A percentile compares a stretch with the other conserved stretches of the same genome.
These are phyloP conservation scores for Nemania sp. DNA, from an alignment of 2,329 filamentous ascomycete species.

Conservation along the genomic window DNA sequence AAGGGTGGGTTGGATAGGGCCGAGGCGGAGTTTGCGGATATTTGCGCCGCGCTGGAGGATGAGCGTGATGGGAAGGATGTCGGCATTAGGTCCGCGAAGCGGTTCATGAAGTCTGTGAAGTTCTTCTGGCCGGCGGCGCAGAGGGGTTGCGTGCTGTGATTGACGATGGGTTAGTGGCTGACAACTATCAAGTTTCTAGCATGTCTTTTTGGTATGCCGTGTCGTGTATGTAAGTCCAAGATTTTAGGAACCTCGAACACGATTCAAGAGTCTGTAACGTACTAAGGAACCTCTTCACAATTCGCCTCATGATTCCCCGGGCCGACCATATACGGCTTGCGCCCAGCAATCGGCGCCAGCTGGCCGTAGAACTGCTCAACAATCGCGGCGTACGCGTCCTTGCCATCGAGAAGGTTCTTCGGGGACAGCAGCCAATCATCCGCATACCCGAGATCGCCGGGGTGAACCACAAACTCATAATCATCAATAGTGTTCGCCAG, in stretches of 20 bases:
- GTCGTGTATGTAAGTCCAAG: neutral
- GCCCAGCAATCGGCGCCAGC: constrained; percentile 55
- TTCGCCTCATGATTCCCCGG: constrained; percentile 64
- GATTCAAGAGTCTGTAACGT: too few relatives aligned
- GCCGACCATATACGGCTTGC: constrained; percentile 59
- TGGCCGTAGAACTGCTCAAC: constrained; percentile 60
- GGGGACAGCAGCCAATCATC: constrained; percentile 57
- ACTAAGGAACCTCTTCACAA: constrained; percentile 49
- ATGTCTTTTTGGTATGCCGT: too few relatives aligned
- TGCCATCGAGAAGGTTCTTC: constrained; percentile 51
- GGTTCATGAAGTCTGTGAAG: constrained; percentile 62
- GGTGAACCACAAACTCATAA: constrained; percentile 59
- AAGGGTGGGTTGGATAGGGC: too few relatives aligned
- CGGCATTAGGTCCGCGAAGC: constrained; percentile 57
- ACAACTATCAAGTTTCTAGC: too few relatives aligned
- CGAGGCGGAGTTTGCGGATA: too few relatives aligned
- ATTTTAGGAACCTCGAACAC: too few relatives aligned
- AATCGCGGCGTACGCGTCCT: constrained; percentile 58
- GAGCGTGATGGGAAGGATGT: constrained; percentile 55
- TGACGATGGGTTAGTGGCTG: neutral
- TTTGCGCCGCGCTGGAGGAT: constrained; percentile 49
- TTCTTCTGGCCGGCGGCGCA: constrained; percentile 60
- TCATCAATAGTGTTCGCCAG: constrained; percentile 55
- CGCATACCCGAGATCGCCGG: constrained; percentile 61
- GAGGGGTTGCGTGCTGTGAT: constrained; percentile 34